A percentile compares a stretch with the other conserved stretches of the same genome.
phyloP scores from a whole-genome alignment of 2,329 filamentous ascomycete genomes.

The Aspergillus flavus region DNA sequence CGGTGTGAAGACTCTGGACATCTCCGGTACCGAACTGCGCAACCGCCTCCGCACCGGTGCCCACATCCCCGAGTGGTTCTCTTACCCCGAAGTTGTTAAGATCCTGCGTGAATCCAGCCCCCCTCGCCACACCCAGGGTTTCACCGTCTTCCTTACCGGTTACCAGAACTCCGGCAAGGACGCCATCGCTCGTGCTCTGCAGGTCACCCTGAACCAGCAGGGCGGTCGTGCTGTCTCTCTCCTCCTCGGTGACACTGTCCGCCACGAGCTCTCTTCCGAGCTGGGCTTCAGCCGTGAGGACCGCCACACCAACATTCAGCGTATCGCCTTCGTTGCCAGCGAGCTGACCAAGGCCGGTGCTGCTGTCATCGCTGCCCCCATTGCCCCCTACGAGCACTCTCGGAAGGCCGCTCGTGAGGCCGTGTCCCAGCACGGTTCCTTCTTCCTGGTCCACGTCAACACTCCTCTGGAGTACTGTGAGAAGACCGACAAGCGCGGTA shows the following conservation, averaged over 20 bases:
- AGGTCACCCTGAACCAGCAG: slow-evolving; percentile 97
- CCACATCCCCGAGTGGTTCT: slow-evolving; percentile 99
- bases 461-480: slow-evolving; percentile 91
- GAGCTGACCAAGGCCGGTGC: slow-evolving; percentile 92
- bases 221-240: slow-evolving; percentile 92
- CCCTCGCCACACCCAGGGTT: slow-evolving; percentile 85
- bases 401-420: slow-evolving; percentile 78
- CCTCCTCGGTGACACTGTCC: slow-evolving; percentile 92
- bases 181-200: slow-evolving; percentile 89
- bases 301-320: slow-evolving; percentile 90
- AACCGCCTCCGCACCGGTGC: slow-evolving; percentile 86
- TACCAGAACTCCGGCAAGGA: slow-evolving; percentile 98
- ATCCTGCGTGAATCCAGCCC: slow-evolving; percentile 97
- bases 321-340: slow-evolving; percentile 93
- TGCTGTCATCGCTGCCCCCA: slow-evolving; percentile 93
- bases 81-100: slow-evolving; percentile 96
- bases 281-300: slow-evolving; percentile 93
- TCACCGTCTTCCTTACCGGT: slow-evolving; percentile 97
- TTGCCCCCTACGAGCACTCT: slow-evolving; percentile 85
- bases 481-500: slow-evolving; percentile 89
- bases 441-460: slow-evolving; percentile 93
- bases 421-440: slow-evolving; percentile 79
- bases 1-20: slow-evolving; percentile 83
- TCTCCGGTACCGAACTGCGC: slow-evolving; percentile 87
- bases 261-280: slow-evolving; percentile 88